These are phyloP conservation scores for Penicillium macrosclerotiorum DNA, from an alignment of 495 filamentous ascomycete species.

Conservation along the genomic window DNA sequence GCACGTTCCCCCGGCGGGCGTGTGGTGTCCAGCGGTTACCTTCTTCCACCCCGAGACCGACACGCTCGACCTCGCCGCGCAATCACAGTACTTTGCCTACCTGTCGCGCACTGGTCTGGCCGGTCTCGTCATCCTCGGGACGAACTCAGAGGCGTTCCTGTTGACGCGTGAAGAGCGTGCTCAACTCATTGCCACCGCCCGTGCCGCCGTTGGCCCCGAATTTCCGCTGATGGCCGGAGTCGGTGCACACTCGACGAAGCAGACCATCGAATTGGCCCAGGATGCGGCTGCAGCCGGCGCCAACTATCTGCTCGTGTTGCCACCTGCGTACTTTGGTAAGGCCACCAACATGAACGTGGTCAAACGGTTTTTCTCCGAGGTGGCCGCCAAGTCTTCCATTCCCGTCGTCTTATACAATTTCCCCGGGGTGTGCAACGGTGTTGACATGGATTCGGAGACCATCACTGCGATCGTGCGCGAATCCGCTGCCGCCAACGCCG, in stretches of 20 bases:
- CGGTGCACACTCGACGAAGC: conserved; percentile 61
- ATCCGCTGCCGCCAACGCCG: conserved; percentile 41
- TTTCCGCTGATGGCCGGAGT: conserved; percentile 64
- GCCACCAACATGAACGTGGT: conserved; percentile 57
- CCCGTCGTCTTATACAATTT: conserved; percentile 71
- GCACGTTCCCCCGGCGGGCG: conserved; percentile 16
- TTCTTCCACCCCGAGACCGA: conserved; percentile 56
- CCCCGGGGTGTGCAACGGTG: conserved; percentile 68
- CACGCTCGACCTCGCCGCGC: conserved; percentile 46
- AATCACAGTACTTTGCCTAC: conserved; percentile 54
- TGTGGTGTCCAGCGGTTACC: conserved; percentile 29
- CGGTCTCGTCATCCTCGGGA: conserved; percentile 61
- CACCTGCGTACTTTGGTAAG: conserved; percentile 64
- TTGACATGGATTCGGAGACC: conserved; percentile 64
- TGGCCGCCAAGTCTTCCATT: conserved; percentile 49
- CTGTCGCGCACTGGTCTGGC: conserved; percentile 53
- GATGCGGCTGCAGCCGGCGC: conserved; percentile 59
- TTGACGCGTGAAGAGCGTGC: conserved; percentile 60
- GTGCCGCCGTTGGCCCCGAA: conserved; percentile 45
- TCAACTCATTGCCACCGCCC: conserved; percentile 50
- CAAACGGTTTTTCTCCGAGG: conserved; percentile 57
- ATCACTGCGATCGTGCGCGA: conserved; percentile 50
- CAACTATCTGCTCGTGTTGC: conserved; percentile 60
- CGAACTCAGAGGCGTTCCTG: conserved; percentile 65
- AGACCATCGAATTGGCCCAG: conserved; percentile 55